These are phyloP conservation scores for Clarireedia monteithiana DNA, from an alignment of 2,329 filamentous ascomycete species.

Conservation along the genomic window DNA sequence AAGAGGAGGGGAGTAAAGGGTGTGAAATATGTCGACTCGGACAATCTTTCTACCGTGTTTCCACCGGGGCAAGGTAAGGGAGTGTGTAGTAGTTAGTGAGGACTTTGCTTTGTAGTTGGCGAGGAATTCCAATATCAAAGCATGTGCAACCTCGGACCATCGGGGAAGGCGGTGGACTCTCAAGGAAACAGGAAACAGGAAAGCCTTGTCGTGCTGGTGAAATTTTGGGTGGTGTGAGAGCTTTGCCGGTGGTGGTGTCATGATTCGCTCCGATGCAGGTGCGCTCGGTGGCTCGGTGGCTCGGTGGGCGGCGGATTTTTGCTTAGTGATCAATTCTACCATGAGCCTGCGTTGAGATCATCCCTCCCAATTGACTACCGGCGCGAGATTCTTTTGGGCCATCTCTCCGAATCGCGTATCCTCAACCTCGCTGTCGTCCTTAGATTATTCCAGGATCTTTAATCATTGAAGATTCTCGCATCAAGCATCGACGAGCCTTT, in stretches of 20 bases:
- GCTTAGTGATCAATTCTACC: too few relatives aligned
- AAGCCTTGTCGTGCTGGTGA: neutral
- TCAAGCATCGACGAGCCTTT: slow-evolving; percentile 26
- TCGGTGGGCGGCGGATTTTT: too few relatives aligned
- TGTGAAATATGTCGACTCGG: too few relatives aligned
- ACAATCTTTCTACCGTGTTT: too few relatives aligned
- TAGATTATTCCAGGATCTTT: neutral
- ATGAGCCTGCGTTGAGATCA: too few relatives aligned
- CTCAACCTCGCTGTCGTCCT: slow-evolving; percentile 14
- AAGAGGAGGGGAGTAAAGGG: too few relatives aligned
- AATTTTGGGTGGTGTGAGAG: neutral
- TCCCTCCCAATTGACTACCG: neutral
- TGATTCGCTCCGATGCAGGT: too few relatives aligned
- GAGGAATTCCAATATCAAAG: neutral
- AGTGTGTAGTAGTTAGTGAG: too few relatives aligned
- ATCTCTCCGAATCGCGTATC: slow-evolving; percentile 1
- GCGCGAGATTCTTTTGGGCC: neutral
- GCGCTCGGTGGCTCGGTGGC: too few relatives aligned
- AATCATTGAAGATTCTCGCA: slow-evolving; percentile 1
- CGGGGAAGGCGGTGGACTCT: neutral
- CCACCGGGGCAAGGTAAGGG: too few relatives aligned
- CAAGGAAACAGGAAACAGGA: neutral
- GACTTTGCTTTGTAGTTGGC: too few relatives aligned
- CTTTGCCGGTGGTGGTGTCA: too few relatives aligned
- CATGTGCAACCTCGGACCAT: neutral